These are phyloP conservation scores for Fusarium proliferatum DNA, from an alignment of 2,329 filamentous ascomycete species.

Conservation along the genomic window DNA sequence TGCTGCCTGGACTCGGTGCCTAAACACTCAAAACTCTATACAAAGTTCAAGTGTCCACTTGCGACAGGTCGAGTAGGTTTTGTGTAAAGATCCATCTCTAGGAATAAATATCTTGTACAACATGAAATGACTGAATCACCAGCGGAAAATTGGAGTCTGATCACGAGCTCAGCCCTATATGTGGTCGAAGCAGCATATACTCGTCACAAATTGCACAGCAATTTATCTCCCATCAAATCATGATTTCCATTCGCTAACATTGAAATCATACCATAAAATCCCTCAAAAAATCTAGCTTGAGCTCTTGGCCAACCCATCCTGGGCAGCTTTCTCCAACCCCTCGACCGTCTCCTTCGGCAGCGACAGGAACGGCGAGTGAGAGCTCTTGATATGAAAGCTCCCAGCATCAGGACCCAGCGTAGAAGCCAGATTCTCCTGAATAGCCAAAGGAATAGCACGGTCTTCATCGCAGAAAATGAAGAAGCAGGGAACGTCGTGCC, in stretches of 20 bases:
- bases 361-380: slow-evolving; percentile 16
- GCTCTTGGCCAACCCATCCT: slow-evolving; percentile 5
- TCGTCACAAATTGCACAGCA: too few relatives aligned
- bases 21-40: background rate
- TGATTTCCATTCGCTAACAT: background rate
- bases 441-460: background rate
- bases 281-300: background rate
- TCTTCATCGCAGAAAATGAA: slow-evolving; percentile 13
- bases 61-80: too few relatives aligned
- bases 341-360: background rate
- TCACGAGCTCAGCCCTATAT: too few relatives aligned
- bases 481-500: slow-evolving; percentile 8
- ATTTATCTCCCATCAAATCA: background rate
- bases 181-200: too few relatives aligned
- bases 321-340: slow-evolving; percentile 1
- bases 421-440: slow-evolving; percentile 6
- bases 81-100: too few relatives aligned
- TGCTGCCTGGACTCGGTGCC: background rate
- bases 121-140: too few relatives aligned
- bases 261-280: accelerated
- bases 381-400: background rate
- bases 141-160: too few relatives aligned
- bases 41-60: background rate
- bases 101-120: too few relatives aligned
- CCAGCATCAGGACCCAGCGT: background rate